Percentiles rank a stretch among this genome's conserved stretches.
phyloP scores from a whole-genome alignment of 345 rosid genomes.

The Linum tenue region DNA sequence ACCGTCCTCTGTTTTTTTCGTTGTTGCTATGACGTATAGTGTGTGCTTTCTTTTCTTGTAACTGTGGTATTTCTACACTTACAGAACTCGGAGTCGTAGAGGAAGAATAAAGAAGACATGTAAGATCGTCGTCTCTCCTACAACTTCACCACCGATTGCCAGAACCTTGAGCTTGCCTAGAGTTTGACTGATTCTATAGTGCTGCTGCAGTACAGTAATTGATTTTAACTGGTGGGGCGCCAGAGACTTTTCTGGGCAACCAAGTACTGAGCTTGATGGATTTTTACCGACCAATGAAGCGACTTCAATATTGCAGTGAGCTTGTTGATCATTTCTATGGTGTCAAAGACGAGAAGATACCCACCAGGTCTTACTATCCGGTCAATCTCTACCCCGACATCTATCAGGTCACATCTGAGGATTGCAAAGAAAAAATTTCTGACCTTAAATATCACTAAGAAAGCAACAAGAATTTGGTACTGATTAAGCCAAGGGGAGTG shows the following conservation, averaged over 20 bases:
- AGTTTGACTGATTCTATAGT: neutral
- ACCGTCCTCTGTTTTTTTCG: neutral
- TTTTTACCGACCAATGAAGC: constrained; percentile 57
- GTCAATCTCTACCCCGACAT: constrained; percentile 65
- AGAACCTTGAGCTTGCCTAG: neutral
- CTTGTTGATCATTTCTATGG: constrained; percentile 42
- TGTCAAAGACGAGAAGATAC: constrained; percentile 64
- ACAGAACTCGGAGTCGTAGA: no score
- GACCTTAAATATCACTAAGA: neutral
- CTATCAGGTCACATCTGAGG: constrained; percentile 51
- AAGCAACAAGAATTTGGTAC: neutral
- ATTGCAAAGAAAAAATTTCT: no score
- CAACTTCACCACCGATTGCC: neutral
- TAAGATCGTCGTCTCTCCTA: no score
- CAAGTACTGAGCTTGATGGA: constrained; percentile 56
- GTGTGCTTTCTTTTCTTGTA: neutral
- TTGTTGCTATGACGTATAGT: neutral
- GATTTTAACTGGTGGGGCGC: constrained; percentile 38
- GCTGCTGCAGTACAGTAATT: neutral
- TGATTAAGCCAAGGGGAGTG: neutral
- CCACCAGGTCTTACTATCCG: constrained; percentile 79
- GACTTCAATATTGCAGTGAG: constrained; percentile 42
- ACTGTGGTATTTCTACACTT: no score
- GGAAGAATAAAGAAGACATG: no score
- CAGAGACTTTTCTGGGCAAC: constrained; percentile 67